Evolutionary conservation across 1,284 basidiomycete species (phyloP).

Genomic region (Moesziomyces aphidis): DNA sequence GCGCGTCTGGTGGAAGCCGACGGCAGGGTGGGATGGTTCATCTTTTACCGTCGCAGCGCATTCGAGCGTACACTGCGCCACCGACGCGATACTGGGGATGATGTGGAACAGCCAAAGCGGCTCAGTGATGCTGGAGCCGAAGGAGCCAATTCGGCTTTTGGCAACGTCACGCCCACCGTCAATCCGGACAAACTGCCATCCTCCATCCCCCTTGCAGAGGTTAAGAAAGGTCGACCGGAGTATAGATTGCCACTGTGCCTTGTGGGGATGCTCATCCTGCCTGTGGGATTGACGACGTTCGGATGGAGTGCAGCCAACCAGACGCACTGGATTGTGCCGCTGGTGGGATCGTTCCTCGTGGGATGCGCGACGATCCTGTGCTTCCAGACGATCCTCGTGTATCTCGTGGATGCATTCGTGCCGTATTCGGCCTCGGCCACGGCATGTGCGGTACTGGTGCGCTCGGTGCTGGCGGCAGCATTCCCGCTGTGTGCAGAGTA

Average conservation of each 20-base stretch:
- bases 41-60: slow-evolving; percentile 27
- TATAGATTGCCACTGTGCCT: slow-evolving; percentile 69
- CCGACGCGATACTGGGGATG: neutral
- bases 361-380: slow-evolving; percentile 67
- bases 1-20: slow-evolving; percentile 45
- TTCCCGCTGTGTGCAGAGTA: slow-evolving; percentile 69
- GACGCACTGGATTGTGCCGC: slow-evolving; percentile 52
- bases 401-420: slow-evolving; percentile 70
- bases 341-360: slow-evolving; percentile 54
- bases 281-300: slow-evolving; percentile 69
- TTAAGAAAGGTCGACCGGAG: slow-evolving; percentile 54
- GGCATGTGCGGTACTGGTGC: slow-evolving; percentile 66
- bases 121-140: slow-evolving; percentile 1
- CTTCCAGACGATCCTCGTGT: slow-evolving; percentile 70
- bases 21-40: slow-evolving; percentile 41
- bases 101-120: slow-evolving; percentile 5
- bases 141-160: slow-evolving; percentile 12
- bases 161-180: slow-evolving; percentile 16
- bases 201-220: neutral
- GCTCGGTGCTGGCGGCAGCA: slow-evolving; percentile 68
- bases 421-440: slow-evolving; percentile 71
- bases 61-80: slow-evolving; percentile 11
- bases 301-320: slow-evolving; percentile 51
- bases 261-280: slow-evolving; percentile 70
- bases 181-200: slow-evolving; percentile 1